Evolutionary conservation across 495 filamentous ascomycete species (phyloP).

Genomic region (Bathelium albidoporum): DNA sequence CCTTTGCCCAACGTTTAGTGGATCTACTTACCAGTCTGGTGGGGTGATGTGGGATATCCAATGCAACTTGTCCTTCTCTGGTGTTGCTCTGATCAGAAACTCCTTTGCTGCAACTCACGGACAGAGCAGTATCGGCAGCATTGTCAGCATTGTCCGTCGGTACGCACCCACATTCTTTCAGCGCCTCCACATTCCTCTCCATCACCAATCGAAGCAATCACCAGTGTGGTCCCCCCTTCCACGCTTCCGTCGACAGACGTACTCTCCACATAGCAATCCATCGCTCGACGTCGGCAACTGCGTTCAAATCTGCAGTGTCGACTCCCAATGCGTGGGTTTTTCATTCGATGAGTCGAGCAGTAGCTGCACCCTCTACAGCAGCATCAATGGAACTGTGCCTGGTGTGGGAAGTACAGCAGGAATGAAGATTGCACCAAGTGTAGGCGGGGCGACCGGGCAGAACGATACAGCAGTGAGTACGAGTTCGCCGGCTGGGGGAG

Average conservation of each 20-base stretch:
- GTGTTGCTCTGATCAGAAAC: neutral
- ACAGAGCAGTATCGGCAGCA: no score
- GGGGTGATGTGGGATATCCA: neutral
- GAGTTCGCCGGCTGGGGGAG: neutral
- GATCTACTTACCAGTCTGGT: neutral
- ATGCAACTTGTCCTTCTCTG: neutral
- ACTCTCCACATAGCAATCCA: neutral
- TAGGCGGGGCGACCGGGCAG: neutral
- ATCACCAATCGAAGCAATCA: neutral
- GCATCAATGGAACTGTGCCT: constrained; percentile 54
- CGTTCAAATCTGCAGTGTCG: neutral
- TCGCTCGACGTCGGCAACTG: neutral
- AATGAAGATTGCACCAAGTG: neutral
- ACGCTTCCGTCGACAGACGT: neutral
- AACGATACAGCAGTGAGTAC: neutral
- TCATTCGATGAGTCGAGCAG: neutral
- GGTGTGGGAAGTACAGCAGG: constrained; percentile 46
- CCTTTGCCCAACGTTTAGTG: neutral
- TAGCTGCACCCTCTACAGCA: neutral
- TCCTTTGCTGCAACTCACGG: neutral
- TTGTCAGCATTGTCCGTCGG: no score
- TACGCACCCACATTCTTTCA: no score
- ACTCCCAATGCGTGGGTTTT: neutral
- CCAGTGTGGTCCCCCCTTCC: neutral
- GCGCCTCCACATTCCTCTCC: neutral